These are phyloP conservation scores for Carallia pectinifolia DNA, from an alignment of 345 rosid genomes.

Conservation along the genomic window DNA sequence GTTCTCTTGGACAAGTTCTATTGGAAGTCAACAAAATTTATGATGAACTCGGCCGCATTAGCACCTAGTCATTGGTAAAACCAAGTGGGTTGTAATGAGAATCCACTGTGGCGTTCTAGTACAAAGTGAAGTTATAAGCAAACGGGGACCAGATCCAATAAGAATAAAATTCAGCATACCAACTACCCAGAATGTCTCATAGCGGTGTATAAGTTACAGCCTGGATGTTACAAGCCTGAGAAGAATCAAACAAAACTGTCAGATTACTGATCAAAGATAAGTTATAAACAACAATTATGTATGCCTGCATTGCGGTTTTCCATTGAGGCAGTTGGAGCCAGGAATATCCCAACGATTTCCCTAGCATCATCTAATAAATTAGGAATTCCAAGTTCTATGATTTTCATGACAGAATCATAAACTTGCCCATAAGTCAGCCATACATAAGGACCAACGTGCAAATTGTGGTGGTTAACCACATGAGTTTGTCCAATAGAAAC, in stretches of 20 bases:
- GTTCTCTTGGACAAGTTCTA: slow-evolving; percentile 76
- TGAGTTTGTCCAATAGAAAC: too few species aligned
- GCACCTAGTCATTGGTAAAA: slow-evolving; percentile 45
- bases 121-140: neutral
- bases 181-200: slow-evolving; percentile 55
- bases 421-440: slow-evolving; percentile 84
- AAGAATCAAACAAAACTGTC: neutral
- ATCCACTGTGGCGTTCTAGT: neutral
- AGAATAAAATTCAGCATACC: slow-evolving; percentile 29
- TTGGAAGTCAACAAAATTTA: slow-evolving; percentile 85
- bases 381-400: neutral
- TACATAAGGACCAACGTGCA: slow-evolving; percentile 67
- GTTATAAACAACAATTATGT: neutral
- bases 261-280: neutral
- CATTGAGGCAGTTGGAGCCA: slow-evolving; percentile 85
- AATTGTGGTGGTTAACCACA: too few species aligned
- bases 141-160: neutral
- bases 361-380: slow-evolving; percentile 26
- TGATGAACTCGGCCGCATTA: slow-evolving; percentile 72
- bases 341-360: slow-evolving; percentile 85
- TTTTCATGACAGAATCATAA: slow-evolving; percentile 33
- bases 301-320: slow-evolving; percentile 85
- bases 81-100: neutral
- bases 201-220: slow-evolving; percentile 73
- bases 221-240: slow-evolving; percentile 81